Base-by-base conservation (phyloP, 2,329 filamentous ascomycete species). In the Colletotrichum nymphaeae region DNA sequence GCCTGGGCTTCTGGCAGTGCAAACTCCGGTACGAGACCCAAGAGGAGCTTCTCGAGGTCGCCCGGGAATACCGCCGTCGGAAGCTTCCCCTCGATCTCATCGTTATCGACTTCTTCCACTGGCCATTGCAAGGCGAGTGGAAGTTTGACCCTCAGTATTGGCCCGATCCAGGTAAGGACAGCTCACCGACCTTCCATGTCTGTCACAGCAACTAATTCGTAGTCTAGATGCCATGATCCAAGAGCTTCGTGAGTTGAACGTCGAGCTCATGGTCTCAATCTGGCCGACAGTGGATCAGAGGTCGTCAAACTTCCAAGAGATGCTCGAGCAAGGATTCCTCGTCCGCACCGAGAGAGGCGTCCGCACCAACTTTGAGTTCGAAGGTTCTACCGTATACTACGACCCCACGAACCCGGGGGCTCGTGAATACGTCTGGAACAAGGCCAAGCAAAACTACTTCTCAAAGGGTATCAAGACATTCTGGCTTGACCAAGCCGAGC, bases 401-500 rank as follows among this genome's bases (percentile, higher is more conserved):
- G 91, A 93, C 78, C 85, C 90, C 1, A 93, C 91, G 0, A 91
- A 92, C 75, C 90, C 91, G 0, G 86, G 82, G 16, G 86, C 91
- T 0, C 84, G 90, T 2, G 76, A 84, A 1, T 93, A 87, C 55
- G 83, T 93, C 2, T 93, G 91, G 91, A 78, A 82, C 1, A 89
- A 87, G 66, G 87, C 83, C 1, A 90, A 89, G 78, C 76, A 86
- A 66, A 90, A 93, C 78, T 93, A 93, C 81, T 89, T 88, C 76
- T 80, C 85, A 60, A 89, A 88, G 67, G 92, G 92, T 1, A 90
- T 93, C 79, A 87, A 88, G 72, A 81, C 88, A 0, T 93, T 93
- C 80, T 93, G 92, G 91, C 85, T 93, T 0, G 92, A 93, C 76
- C 91, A 93, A 78, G 91, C 91, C 0, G 91, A 93, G 76, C 91